Evolutionary conservation across 2,329 filamentous ascomycete genomes (phyloP).

Genomic region (Botrytis squamosa): DNA sequence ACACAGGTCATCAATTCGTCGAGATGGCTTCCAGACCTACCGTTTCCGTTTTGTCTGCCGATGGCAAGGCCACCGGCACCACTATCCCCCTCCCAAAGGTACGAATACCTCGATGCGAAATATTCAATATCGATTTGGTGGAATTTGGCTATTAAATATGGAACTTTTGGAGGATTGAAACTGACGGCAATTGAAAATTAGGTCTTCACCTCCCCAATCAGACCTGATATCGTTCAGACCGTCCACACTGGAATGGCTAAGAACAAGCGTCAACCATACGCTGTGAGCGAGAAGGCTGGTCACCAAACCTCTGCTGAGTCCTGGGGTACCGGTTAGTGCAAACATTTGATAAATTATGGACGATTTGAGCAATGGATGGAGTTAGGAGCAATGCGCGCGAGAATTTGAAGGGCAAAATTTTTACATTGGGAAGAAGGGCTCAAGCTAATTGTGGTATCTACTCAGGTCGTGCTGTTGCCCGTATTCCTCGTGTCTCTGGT

Average conservation of each 20-base stretch:
- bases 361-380: background rate
- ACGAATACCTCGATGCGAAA: slow-evolving; percentile 26
- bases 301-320: slow-evolving; percentile 99
- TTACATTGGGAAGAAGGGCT: background rate
- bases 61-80: slow-evolving; percentile 87
- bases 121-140: background rate
- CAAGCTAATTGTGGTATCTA: slow-evolving; percentile 28
- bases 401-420: background rate
- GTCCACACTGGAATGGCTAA: slow-evolving; percentile 99
- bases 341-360: slow-evolving; percentile 26
- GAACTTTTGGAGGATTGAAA: slow-evolving; percentile 23
- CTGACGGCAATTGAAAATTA: slow-evolving; percentile 31
- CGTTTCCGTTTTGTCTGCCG: slow-evolving; percentile 94
- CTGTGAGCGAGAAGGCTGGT: slow-evolving; percentile 99
- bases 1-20: slow-evolving; percentile 37
- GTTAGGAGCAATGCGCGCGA: background rate
- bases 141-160: slow-evolving; percentile 1
- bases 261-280: slow-evolving; percentile 99
- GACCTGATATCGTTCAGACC: slow-evolving; percentile 93
- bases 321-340: slow-evolving; percentile 92
- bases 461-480: slow-evolving; percentile 93
- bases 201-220: slow-evolving; percentile 97
- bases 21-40: slow-evolving; percentile 92
- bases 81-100: slow-evolving; percentile 84
- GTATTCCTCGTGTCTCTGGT: slow-evolving; percentile 99